Evolutionary conservation across 2,329 filamentous ascomycete genomes (phyloP).

Genomic region (Cercospora sesami): DNA sequence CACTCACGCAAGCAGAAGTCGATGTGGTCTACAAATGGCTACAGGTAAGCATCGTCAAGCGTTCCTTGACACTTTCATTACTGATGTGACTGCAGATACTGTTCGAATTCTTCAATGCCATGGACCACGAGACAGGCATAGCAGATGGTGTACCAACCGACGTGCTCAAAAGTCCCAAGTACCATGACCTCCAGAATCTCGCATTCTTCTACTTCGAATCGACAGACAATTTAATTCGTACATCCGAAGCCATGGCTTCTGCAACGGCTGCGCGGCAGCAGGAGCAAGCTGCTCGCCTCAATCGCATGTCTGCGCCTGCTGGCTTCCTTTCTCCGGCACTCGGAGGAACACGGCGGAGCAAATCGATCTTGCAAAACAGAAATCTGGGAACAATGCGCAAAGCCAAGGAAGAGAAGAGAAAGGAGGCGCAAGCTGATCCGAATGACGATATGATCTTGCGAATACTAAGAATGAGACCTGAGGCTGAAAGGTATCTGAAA

Average conservation of each 20-base stretch:
- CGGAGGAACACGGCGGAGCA: conserved; percentile 47
- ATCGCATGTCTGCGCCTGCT: conserved; percentile 69
- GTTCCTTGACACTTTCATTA: not conserved
- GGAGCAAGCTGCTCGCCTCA: conserved; percentile 48
- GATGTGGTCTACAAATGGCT: conserved; percentile 97
- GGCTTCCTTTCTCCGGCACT: conserved; percentile 56
- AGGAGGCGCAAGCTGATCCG: conserved; percentile 92
- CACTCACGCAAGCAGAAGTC: conserved; percentile 80
- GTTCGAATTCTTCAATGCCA: conserved; percentile 91
- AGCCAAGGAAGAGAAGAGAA: conserved; percentile 92
- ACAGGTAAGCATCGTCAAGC: conserved; percentile 47
- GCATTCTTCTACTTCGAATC: conserved; percentile 99
- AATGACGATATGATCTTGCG: conserved; percentile 97
- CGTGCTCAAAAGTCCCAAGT: conserved; percentile 94
- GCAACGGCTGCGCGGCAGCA: conserved; percentile 79
- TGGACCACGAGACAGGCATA: conserved; percentile 78
- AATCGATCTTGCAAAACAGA: conserved; percentile 81
- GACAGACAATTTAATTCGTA: conserved; percentile 86
- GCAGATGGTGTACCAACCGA: conserved; percentile 86
- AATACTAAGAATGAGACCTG: conserved; percentile 90
- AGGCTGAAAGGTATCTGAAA: conserved; percentile 82
- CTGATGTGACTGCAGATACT: conserved; percentile 55
- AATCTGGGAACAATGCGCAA: conserved; percentile 96
- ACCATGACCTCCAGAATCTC: conserved; percentile 91
- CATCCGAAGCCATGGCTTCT: conserved; percentile 93